phyloP scores from a whole-genome alignment of 371 early-diverging fungal genomes.

The Choanephora cucurbitarum region DNA sequence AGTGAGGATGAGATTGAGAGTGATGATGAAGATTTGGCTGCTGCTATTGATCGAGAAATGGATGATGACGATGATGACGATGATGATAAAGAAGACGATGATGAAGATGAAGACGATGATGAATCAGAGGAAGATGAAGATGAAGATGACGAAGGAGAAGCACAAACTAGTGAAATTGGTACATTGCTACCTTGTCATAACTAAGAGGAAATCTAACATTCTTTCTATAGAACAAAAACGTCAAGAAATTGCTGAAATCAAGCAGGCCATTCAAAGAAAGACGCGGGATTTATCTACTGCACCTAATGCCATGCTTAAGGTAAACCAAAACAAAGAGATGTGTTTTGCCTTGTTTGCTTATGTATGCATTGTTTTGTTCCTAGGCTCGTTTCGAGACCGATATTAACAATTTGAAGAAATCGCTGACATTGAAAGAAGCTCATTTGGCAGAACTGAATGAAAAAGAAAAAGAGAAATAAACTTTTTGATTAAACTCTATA shows the following conservation, averaged over 20 bases:
- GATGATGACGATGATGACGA: constrained; percentile 51
- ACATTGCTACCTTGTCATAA: background rate
- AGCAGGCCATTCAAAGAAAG: constrained; percentile 50
- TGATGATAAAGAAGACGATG: constrained; percentile 46
- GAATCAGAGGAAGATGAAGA: constrained; percentile 32
- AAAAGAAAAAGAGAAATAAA: constrained; percentile 14
- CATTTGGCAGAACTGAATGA: constrained; percentile 52
- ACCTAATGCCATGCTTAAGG: constrained; percentile 54
- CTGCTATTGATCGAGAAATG: constrained; percentile 51
- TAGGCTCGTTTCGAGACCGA: constrained; percentile 52
- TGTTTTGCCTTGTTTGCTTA: no score
- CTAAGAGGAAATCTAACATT: no score
- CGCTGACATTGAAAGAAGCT: constrained; percentile 46
- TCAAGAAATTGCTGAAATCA: constrained; percentile 53
- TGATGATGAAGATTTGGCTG: constrained; percentile 46
- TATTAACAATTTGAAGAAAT: constrained; percentile 46
- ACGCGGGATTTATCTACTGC: constrained; percentile 42
- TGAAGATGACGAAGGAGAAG: constrained; percentile 46
- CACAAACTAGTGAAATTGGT: constrained; percentile 47
- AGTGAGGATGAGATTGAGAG: constrained; percentile 52
- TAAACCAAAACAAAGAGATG: no score
- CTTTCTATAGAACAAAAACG: constrained; percentile 51
- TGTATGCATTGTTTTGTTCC: no score
- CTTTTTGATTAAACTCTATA: no score
- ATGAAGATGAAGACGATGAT: constrained; percentile 40